Conservation (phyloP, 2,329 filamentous ascomycete genomes). For the Trichoderma sp. region DNA sequence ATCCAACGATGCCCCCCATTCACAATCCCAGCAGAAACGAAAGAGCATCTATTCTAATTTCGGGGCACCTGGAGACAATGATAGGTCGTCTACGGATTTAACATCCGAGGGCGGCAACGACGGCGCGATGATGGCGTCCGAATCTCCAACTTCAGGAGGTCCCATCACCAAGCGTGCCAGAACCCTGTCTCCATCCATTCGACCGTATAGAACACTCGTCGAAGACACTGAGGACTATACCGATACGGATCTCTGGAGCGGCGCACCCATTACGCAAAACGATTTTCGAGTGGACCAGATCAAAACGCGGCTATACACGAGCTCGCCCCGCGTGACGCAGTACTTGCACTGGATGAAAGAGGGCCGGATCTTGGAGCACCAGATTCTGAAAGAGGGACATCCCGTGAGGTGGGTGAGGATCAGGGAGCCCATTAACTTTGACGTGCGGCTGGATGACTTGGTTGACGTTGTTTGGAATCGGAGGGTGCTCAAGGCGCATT, state of each 20-base stretch:
- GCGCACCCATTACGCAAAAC: conserved; percentile 42
- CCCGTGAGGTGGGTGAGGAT: conserved; percentile 50
- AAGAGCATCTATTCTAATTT: conserved; percentile 34
- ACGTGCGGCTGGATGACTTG: conserved; percentile 48
- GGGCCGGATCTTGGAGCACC: conserved; percentile 49
- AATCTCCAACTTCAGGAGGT: conserved; percentile 14
- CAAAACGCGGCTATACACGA: conserved; percentile 48
- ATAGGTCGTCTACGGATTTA: conserved; percentile 29
- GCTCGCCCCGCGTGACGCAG: conserved; percentile 49
- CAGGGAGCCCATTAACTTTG: conserved; percentile 51
- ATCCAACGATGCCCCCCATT: conserved; percentile 24
- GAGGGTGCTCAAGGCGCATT: conserved; percentile 42
- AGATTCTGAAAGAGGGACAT: conserved; percentile 47
- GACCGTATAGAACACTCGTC: neutral
- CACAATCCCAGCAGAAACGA: conserved; percentile 30
- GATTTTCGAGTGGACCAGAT: conserved; percentile 55
- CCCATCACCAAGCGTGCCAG: conserved; percentile 29
- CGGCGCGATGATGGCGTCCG: neutral
- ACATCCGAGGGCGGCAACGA: conserved; percentile 29
- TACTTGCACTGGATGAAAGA: conserved; percentile 54
- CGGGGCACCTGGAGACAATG: conserved; percentile 28
- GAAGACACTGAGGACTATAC: neutral
- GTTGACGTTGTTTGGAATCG: conserved; percentile 45
- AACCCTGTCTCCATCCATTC: conserved; percentile 24
- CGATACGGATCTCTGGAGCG: conserved; percentile 51